Evolutionary conservation across 2,329 filamentous ascomycete species (phyloP).

Genomic region (Trichoderma brevicompactum): DNA sequence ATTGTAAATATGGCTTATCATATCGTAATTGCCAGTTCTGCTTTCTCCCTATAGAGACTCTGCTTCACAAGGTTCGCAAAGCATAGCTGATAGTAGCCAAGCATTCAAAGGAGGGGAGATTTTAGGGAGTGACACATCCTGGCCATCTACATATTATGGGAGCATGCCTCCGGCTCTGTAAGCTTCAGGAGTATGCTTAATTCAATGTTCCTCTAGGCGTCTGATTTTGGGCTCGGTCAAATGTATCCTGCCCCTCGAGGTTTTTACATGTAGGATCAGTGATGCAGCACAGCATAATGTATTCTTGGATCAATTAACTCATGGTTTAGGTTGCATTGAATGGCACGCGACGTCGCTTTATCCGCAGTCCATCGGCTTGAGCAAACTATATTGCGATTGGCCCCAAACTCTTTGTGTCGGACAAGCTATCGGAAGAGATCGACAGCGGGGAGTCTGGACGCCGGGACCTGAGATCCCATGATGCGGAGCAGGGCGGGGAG

Average conservation of each 20-base stretch:
- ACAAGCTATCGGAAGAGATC: not conserved
- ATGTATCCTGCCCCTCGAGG: not conserved
- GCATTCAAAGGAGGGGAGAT: too few relatives aligned
- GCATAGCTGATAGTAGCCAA: not conserved
- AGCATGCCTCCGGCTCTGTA: not conserved
- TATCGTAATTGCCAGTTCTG: too few relatives aligned
- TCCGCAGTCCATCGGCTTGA: not conserved
- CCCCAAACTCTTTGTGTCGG: not conserved
- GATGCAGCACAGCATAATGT: not conserved
- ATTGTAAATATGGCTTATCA: not conserved
- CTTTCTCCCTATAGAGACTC: not conserved
- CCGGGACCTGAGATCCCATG: slow-evolving; percentile 24
- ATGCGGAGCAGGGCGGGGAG: slow-evolving; percentile 14
- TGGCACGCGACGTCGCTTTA: slow-evolving; percentile 21
- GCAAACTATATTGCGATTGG: slow-evolving; percentile 8
- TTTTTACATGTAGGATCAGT: not conserved
- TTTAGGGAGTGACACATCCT: too few relatives aligned
- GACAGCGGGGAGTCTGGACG: slow-evolving; percentile 12
- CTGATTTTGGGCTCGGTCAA: not conserved
- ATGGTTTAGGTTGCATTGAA: slow-evolving; percentile 13
- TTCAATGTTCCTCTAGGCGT: not conserved
- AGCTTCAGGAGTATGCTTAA: not conserved
- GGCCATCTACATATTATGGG: not conserved
- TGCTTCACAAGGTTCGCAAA: not conserved
- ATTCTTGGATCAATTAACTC: not conserved